Conservation (phyloP, 169 alveolate genomes). For the Plasmodium cynomolgi region DNA sequence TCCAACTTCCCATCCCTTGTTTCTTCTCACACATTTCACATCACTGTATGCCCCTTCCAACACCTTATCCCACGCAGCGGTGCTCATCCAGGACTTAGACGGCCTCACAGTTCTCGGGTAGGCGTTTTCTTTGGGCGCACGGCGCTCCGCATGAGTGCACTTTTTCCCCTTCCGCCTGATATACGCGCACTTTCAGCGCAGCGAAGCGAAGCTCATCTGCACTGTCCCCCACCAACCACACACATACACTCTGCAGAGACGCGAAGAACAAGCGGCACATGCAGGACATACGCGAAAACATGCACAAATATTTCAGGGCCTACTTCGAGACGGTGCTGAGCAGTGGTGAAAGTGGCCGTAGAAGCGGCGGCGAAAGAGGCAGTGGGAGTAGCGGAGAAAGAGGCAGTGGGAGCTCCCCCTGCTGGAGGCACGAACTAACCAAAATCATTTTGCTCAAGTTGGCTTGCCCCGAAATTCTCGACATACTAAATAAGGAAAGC, state of each 20-base stretch:
- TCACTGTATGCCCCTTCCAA: not conserved
- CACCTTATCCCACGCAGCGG: not conserved
- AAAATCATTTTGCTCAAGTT: constrained; percentile 34
- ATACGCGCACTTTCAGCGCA: not conserved
- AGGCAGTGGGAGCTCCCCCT: not conserved
- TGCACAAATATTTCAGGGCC: constrained; percentile 40
- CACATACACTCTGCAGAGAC: not conserved
- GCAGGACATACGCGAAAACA: constrained; percentile 4
- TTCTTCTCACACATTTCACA: not conserved
- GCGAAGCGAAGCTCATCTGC: too few species aligned
- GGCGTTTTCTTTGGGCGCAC: not conserved
- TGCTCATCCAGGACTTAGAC: constrained; percentile 13
- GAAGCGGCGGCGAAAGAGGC: too few species aligned
- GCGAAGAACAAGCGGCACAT: constrained; percentile 1
- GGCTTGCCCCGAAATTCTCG: constrained; percentile 8
- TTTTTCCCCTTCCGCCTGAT: not conserved
- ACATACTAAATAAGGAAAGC: constrained; percentile 33
- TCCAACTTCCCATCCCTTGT: not conserved
- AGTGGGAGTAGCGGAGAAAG: too few species aligned
- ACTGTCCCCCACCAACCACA: too few species aligned
- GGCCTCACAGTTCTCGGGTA: not conserved
- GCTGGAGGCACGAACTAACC: constrained; percentile 12
- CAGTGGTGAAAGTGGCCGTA: not conserved
- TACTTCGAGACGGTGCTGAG: constrained; percentile 15
- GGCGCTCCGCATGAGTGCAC: not conserved